Evolutionary conservation across 495 filamentous ascomycete species (phyloP), one percentile per base, ranked within the genome.

Genomic region (Haplographium delicatum): DNA sequence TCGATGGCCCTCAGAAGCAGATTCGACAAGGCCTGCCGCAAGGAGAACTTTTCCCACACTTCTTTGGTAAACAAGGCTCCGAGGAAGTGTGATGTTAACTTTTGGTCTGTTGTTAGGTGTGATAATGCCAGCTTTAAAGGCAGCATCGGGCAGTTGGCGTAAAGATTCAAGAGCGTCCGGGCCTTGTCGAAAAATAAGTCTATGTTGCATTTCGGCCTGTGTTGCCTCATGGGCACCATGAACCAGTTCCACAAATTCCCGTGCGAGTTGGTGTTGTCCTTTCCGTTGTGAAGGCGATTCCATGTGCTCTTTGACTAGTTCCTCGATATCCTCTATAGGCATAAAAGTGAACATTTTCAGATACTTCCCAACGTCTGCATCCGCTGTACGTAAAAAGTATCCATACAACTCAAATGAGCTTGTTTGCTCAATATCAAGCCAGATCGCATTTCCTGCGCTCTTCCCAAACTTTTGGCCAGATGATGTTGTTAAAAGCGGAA

Each of bases 381-480:
- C 93, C 0, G 90, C 72, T 0, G 82, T 85, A n/a, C 85, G 78
- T 25, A 95, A 72, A 50, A 96, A 93, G 72, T 88, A 97, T 22
- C 73, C 71, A 65, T 97, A 97, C 2, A 97, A 73, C 50, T 96
- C 88, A 56, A 91, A 97, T 0, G 80, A 67, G 19, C 76, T 81
- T 0, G 91, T 96, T 76, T 86, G 77, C 55, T 81, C 81, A 44
- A 68, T 74, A 64, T 96, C 89, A 2, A 99, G 79, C 93, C 93
- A 97, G 18, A 99, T 69, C 2, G 94, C 91, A 64, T 96, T 97
- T 11, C 89, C 91, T 15, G 90, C 85, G 46, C 85, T 94, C 66
- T 99, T 99, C 15, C 93, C 93, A 62, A 97, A 90, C 67, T 99
- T 99, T 60, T 78, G 80, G 3, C 94, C 94, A 2, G 82, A 79